Evolutionary conservation across 1,284 basidiomycete species (phyloP).

Genomic region (Apiotrichum sp.): DNA sequence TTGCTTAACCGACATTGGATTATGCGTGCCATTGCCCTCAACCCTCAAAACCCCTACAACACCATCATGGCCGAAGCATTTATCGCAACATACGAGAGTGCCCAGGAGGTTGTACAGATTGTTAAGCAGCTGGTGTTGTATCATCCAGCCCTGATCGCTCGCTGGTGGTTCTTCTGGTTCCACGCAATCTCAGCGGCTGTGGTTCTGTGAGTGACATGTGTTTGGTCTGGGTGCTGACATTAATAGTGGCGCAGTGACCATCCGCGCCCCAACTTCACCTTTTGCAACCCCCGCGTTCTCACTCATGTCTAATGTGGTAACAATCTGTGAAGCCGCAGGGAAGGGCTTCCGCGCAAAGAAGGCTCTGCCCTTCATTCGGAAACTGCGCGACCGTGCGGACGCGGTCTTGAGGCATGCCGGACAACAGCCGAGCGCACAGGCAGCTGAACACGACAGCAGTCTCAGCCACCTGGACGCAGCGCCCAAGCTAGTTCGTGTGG

Average conservation of each 20-base stretch:
- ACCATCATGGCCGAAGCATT: slow-evolving; percentile 36
- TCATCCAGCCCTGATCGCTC: slow-evolving; percentile 40
- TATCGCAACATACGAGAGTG: slow-evolving; percentile 39
- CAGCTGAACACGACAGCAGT: slow-evolving; percentile 27
- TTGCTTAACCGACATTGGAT: slow-evolving; percentile 43
- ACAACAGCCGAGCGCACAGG: not conserved
- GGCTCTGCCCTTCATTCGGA: slow-evolving; percentile 25
- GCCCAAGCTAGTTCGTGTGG: slow-evolving; percentile 27
- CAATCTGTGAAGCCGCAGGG: slow-evolving; percentile 37
- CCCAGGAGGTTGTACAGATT: slow-evolving; percentile 43
- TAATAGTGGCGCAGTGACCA: slow-evolving; percentile 36
- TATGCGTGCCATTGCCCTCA: slow-evolving; percentile 36
- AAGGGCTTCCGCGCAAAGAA: slow-evolving; percentile 41
- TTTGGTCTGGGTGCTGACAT: too few relatives aligned
- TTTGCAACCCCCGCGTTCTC: slow-evolving; percentile 40
- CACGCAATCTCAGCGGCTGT: slow-evolving; percentile 44
- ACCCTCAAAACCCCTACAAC: slow-evolving; percentile 29
- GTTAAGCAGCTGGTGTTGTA: slow-evolving; percentile 44
- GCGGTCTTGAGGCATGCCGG: not conserved
- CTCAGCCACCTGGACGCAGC: slow-evolving; percentile 32
- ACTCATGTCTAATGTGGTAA: slow-evolving; percentile 37
- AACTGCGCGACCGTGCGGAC: not conserved
- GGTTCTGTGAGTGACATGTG: slow-evolving; percentile 31
- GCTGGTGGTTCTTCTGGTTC: slow-evolving; percentile 47
- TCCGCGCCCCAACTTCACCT: slow-evolving; percentile 35